phyloP scores from a whole-genome alignment of 306 rosid genomes.

The Datisca glomerata region DNA sequence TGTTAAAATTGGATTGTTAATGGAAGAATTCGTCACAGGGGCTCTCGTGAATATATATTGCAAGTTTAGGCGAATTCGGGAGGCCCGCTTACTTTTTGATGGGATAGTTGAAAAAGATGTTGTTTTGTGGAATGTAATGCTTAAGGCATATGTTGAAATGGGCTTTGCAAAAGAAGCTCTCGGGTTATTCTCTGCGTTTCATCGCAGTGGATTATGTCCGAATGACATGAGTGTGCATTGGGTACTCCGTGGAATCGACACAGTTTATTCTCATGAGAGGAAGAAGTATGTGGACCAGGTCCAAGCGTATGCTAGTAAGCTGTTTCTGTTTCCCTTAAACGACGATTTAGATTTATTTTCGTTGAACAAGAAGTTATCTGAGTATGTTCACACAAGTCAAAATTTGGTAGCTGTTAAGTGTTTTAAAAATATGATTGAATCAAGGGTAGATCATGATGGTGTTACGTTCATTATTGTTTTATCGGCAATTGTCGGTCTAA shows the following conservation, averaged over 20 bases:
- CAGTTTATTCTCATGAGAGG: slow-evolving; percentile 23
- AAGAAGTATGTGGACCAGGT: slow-evolving; percentile 37
- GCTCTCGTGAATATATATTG: slow-evolving; percentile 62
- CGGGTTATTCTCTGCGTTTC: slow-evolving; percentile 40
- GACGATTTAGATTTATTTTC: slow-evolving; percentile 27
- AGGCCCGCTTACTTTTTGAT: slow-evolving; percentile 62
- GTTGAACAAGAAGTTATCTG: slow-evolving; percentile 56
- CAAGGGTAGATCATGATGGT: slow-evolving; percentile 29
- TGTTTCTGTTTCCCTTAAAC: slow-evolving; percentile 19
- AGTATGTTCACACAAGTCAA: slow-evolving; percentile 34
- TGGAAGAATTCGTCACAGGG: slow-evolving; percentile 58
- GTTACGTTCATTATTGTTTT: slow-evolving; percentile 39
- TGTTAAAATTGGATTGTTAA: slow-evolving; percentile 48
- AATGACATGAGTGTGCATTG: slow-evolving; percentile 32
- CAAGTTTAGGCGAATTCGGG: slow-evolving; percentile 30
- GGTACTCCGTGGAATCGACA: slow-evolving; percentile 30
- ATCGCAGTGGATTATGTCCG: slow-evolving; percentile 42
- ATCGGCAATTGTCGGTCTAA: slow-evolving; percentile 30
- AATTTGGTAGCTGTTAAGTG: slow-evolving; percentile 41
- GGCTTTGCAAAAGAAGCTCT: slow-evolving; percentile 32
- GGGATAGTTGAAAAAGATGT: slow-evolving; percentile 53
- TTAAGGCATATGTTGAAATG: slow-evolving; percentile 50
- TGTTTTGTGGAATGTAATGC: slow-evolving; percentile 72
- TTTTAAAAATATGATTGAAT: slow-evolving; percentile 33
- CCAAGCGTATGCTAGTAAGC: slow-evolving; percentile 44